Evolutionary conservation across 495 filamentous ascomycete species (phyloP).

Genomic region (Tuber aestivum): DNA sequence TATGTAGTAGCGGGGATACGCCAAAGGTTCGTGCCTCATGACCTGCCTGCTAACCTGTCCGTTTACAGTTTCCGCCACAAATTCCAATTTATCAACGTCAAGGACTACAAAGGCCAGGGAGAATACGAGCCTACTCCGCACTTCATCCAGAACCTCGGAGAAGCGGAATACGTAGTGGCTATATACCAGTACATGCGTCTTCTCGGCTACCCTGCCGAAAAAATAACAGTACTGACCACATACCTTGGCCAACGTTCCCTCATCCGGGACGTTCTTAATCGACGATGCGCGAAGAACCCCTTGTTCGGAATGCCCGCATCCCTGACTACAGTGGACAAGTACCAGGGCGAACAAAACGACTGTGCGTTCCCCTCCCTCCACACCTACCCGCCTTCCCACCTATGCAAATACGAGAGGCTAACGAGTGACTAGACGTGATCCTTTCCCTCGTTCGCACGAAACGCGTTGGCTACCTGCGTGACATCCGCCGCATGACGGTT

Average conservation of each 20-base stretch:
- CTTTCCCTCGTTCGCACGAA: constrained; percentile 85
- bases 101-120: constrained; percentile 84
- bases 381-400: not conserved
- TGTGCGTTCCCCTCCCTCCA: constrained; percentile 55
- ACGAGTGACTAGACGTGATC: constrained; percentile 64
- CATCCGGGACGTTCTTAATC: constrained; percentile 80
- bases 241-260: constrained; percentile 93
- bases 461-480: constrained; percentile 85
- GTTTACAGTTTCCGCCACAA: constrained; percentile 65
- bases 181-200: constrained; percentile 97
- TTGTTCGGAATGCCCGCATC: constrained; percentile 87
- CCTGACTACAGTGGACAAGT: constrained; percentile 94
- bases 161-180: constrained; percentile 94
- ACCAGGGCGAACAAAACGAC: constrained; percentile 98
- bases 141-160: constrained; percentile 94
- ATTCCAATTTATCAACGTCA: constrained; percentile 95
- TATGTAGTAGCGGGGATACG: constrained; percentile 7
- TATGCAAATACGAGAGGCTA: not conserved
- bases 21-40: not conserved
- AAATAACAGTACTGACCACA: constrained; percentile 83
- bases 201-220: constrained; percentile 86
- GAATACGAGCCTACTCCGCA: constrained; percentile 90
- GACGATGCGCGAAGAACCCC: constrained; percentile 72
- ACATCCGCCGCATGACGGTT: constrained; percentile 88
- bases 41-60: constrained; percentile 7